Evolutionary conservation across 345 rosid species (phyloP).

Genomic region (Bruguiera gymnorhiza): DNA sequence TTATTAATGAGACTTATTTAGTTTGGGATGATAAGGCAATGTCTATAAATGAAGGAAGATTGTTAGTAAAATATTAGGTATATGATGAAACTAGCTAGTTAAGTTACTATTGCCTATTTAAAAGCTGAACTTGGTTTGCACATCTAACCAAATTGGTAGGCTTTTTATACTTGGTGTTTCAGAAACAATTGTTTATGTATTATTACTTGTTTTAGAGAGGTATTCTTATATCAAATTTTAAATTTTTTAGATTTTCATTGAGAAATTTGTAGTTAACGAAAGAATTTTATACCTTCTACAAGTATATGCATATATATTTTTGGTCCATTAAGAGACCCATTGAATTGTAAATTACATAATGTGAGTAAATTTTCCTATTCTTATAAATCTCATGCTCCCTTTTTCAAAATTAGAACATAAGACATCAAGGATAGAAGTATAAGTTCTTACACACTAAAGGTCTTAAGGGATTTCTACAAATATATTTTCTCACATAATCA

Average conservation of each 20-base stretch:
- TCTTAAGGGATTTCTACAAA: slow-evolving; percentile 7
- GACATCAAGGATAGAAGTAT: no score
- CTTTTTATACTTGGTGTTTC: slow-evolving; percentile 44
- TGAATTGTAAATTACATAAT: no score
- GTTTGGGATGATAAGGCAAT: slow-evolving; percentile 98
- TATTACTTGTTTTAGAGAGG: slow-evolving; percentile 51
- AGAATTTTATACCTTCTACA: background rate
- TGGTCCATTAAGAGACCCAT: no score
- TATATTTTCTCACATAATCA: background rate
- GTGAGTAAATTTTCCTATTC: no score
- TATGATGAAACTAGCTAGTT: slow-evolving; percentile 99
- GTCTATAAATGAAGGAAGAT: slow-evolving; percentile 99
- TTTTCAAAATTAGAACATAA: no score
- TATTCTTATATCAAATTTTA: slow-evolving; percentile 37
- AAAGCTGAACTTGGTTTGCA: slow-evolving; percentile 45
- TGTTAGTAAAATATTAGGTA: slow-evolving; percentile 88
- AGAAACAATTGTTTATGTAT: slow-evolving; percentile 55
- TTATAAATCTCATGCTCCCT: no score
- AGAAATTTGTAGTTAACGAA: slow-evolving; percentile 18
- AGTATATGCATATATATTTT: no score
- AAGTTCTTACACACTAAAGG: no score
- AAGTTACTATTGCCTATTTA: slow-evolving; percentile 64
- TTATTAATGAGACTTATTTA: slow-evolving; percentile 87
- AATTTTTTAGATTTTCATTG: slow-evolving; percentile 23
- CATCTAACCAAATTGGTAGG: slow-evolving; percentile 78